A percentile compares a stretch with the other conserved stretches of the same genome.
phyloP scores from a whole-genome alignment of 148 eudicot genomes.

The Polygonum aviculare region DNA sequence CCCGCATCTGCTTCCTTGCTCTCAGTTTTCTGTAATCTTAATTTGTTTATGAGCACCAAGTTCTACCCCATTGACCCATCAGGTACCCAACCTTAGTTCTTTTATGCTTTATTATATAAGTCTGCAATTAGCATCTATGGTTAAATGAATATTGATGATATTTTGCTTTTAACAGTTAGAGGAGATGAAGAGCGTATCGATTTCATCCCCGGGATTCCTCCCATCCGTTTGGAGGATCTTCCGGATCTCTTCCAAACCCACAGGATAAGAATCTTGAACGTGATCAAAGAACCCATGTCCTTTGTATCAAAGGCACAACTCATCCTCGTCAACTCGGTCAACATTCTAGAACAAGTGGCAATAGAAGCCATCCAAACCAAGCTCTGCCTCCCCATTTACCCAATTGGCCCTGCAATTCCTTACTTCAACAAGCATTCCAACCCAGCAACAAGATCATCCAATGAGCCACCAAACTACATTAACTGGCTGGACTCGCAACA shows the following conservation, averaged over 20 bases:
- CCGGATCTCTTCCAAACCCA: not conserved
- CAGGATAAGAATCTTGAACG: not conserved
- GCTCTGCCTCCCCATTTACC: constrained; percentile 13
- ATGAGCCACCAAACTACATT: constrained; percentile 11
- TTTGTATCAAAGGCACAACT: constrained; percentile 9
- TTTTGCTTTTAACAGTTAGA: not conserved
- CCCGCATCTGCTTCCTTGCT: no score
- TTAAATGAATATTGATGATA: no score
- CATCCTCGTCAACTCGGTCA: constrained; percentile 27
- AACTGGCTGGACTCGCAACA: constrained; percentile 32
- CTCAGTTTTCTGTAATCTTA: no score
- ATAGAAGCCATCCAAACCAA: not conserved
- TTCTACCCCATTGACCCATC: no score
- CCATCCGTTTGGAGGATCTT: constrained; percentile 3
- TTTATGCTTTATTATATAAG: no score
- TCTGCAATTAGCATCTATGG: no score
- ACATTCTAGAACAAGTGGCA: constrained; percentile 14
- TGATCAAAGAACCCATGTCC: not conserved
- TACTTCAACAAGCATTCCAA: constrained; percentile 8
- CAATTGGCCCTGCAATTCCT: constrained; percentile 34
- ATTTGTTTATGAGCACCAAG: no score
- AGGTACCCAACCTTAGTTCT: no score
- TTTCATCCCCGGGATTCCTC: not conserved
- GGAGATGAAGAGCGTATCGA: not conserved
- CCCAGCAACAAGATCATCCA: no score